Evolutionary conservation across 2,329 filamentous ascomycete genomes (phyloP).

Genomic region (Ascochyta lentis): DNA sequence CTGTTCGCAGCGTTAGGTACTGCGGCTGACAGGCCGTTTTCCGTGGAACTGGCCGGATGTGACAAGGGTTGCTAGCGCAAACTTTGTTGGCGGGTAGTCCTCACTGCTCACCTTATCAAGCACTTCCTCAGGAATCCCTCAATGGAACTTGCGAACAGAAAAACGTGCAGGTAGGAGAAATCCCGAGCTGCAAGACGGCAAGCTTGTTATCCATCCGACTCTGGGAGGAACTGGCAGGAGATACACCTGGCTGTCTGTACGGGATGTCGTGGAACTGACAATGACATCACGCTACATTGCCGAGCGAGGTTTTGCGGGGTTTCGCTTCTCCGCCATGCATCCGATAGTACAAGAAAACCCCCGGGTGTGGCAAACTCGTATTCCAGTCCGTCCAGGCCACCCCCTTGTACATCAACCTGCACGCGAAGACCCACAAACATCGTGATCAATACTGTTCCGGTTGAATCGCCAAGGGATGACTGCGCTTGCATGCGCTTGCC

Average conservation of each 20-base stretch:
- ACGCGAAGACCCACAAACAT: conserved; percentile 12
- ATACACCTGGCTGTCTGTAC: neutral
- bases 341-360: neutral
- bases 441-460: conserved; percentile 9
- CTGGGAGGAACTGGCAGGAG: no score
- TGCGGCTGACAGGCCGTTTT: conserved; percentile 13
- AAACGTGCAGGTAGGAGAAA: no score
- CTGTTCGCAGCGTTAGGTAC: conserved; percentile 5
- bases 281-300: conserved; percentile 27
- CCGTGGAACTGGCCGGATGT: conserved; percentile 19
- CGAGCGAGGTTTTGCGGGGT: conserved; percentile 13
- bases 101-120: neutral
- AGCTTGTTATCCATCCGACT: no score
- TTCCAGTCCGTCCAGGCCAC: no score
- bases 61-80: neutral
- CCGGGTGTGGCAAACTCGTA: no score
- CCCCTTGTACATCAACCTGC: neutral
- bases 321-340: conserved; percentile 10
- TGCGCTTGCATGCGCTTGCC: conserved; percentile 5
- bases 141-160: no score
- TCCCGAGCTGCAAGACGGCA: no score
- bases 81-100: neutral
- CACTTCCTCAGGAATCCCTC: neutral
- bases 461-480: conserved; percentile 13
- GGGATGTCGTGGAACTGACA: neutral